Percentiles rank a stretch among this genome's conserved stretches.
These are phyloP conservation scores for Penicillium cosmopolitanum DNA, from an alignment of 495 filamentous ascomycete species.

Conservation along the genomic window DNA sequence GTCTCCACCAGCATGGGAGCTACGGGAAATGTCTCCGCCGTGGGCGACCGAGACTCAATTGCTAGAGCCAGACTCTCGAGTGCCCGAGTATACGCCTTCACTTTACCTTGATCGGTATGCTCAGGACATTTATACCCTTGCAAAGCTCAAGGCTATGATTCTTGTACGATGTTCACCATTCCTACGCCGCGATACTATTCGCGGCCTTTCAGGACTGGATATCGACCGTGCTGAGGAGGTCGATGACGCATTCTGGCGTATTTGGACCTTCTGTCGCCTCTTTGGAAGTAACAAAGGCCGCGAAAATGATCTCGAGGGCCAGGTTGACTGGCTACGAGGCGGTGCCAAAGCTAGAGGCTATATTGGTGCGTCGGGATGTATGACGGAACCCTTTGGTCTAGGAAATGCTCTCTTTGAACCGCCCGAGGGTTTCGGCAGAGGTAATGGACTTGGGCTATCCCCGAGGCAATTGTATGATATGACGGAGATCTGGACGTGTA, in stretches of 20 bases:
- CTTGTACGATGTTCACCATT: conserved; percentile 61
- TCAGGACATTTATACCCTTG: conserved; percentile 61
- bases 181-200: conserved; percentile 60
- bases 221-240: conserved; percentile 54
- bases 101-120: conserved; percentile 60
- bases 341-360: conserved; percentile 51
- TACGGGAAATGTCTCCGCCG: conserved; percentile 64
- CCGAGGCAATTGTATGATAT: conserved; percentile 65
- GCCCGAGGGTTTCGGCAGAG: conserved; percentile 60
- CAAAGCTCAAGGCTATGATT: conserved; percentile 62
- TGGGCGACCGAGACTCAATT: conserved; percentile 50
- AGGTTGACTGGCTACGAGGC: conserved; percentile 68
- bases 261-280: conserved; percentile 72
- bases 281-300: conserved; percentile 63
- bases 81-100: conserved; percentile 60
- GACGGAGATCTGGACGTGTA: conserved; percentile 68
- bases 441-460: conserved; percentile 59
- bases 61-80: conserved; percentile 49
- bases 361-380: conserved; percentile 29
- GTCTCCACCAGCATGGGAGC: conserved; percentile 68
- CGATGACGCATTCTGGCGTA: conserved; percentile 69
- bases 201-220: conserved; percentile 57
- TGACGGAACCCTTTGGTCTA: conserved; percentile 53
- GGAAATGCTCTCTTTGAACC: conserved; percentile 59
- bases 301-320: conserved; percentile 64